Percentiles rank a stretch among this genome's conserved stretches.
Evolutionary conservation across 1,284 basidiomycete genomes (phyloP).

Genomic region (Kwoniella shivajii): DNA sequence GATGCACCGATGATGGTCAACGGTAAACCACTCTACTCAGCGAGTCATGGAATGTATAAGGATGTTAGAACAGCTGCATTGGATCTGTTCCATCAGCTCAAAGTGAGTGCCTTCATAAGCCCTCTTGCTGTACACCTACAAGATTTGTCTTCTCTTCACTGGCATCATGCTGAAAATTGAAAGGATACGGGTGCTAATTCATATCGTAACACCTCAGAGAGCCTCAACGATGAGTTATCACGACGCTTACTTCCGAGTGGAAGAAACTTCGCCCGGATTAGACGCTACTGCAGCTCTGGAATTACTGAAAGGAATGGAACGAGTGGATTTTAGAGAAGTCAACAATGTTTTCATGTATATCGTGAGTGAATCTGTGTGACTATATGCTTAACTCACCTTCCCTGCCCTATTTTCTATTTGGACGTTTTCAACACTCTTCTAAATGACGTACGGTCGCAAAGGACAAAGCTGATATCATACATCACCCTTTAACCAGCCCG

Average conservation of each 20-base stretch:
- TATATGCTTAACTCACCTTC: no score
- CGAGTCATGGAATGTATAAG: constrained; percentile 25
- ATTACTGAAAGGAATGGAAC: constrained; percentile 42
- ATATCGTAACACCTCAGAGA: constrained; percentile 20
- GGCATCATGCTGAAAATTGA: background rate
- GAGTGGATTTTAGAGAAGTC: constrained; percentile 44
- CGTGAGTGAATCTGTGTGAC: constrained; percentile 32
- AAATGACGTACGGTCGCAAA: no score
- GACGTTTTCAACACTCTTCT: no score
- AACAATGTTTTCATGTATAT: constrained; percentile 50
- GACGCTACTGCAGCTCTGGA: constrained; percentile 40
- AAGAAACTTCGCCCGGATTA: constrained; percentile 35
- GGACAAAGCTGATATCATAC: no score
- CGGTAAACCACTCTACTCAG: constrained; percentile 4
- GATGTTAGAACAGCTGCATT: constrained; percentile 39
- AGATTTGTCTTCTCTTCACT: background rate
- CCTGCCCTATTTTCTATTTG: no score
- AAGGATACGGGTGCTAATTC: no score
- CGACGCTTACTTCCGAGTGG: constrained; percentile 41
- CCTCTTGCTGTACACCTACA: background rate
- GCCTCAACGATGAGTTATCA: constrained; percentile 33
- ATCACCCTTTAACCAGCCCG: constrained; percentile 40
- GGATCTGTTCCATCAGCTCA: constrained; percentile 35
- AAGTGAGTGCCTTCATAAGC: constrained; percentile 21
- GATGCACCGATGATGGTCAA: background rate